A percentile compares a stretch with the other conserved stretches of the same genome.
Evolutionary conservation across 768 basidiomycete species (phyloP).

Genomic region (Postia placenta): DNA sequence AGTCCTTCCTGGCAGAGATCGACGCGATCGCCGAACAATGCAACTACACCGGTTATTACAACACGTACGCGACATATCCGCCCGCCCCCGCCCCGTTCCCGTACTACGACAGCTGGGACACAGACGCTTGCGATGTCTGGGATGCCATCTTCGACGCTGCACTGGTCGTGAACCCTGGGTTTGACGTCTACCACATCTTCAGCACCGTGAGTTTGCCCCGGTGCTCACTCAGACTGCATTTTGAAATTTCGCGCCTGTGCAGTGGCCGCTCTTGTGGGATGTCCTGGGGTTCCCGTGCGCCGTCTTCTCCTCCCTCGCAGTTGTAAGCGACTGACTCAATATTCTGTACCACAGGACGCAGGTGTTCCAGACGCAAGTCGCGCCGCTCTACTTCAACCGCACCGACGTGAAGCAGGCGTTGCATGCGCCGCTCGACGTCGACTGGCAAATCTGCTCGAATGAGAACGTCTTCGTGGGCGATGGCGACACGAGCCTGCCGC

Average conservation of each 20-base stretch:
- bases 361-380: conserved; percentile 36
- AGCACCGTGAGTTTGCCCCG: conserved; percentile 45
- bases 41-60: conserved; percentile 29
- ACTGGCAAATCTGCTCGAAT: conserved; percentile 61
- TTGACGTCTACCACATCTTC: conserved; percentile 55
- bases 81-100: conserved; percentile 27
- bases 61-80: conserved; percentile 29
- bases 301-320: conserved; percentile 10
- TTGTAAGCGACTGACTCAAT: too few relatives aligned
- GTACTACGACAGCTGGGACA: conserved; percentile 26
- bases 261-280: conserved; percentile 68
- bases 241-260: background rate
- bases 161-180: conserved; percentile 44
- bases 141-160: background rate
- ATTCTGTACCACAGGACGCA: too few relatives aligned
- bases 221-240: too few relatives aligned
- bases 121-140: conserved; percentile 13
- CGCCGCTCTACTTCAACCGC: conserved; percentile 67
- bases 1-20: conserved; percentile 39
- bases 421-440: conserved; percentile 56
- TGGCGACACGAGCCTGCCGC: conserved; percentile 50
- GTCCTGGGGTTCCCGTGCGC: conserved; percentile 73
- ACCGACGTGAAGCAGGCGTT: conserved; percentile 63
- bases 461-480: conserved; percentile 47
- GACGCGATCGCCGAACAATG: conserved; percentile 28